Evolutionary conservation across 129 eudicot species (phyloP).

Genomic region (Pulicaria dysenterica): DNA sequence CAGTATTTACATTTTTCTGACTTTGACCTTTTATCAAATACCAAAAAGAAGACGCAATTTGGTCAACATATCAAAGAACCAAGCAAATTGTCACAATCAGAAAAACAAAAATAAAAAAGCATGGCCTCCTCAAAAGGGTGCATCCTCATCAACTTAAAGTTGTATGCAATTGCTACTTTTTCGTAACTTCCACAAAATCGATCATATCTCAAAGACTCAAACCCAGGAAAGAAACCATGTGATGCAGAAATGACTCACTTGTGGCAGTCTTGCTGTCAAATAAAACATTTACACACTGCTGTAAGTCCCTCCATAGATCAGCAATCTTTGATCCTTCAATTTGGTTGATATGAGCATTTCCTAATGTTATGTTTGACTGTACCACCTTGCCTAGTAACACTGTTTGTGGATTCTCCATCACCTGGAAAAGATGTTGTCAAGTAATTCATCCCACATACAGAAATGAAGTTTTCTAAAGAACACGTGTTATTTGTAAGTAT

Average conservation of each 20-base stretch:
- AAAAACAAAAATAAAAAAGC: no score
- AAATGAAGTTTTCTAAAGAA: no score
- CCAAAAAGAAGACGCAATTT: conserved; percentile 13
- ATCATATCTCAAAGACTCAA: no score
- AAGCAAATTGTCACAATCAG: neutral
- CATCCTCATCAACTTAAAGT: neutral
- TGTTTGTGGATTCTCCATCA: conserved; percentile 88
- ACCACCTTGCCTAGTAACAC: conserved; percentile 64
- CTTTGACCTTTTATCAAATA: conserved; percentile 48
- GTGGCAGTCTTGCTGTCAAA: conserved; percentile 76
- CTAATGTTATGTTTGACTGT: conserved; percentile 57
- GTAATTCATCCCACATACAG: neutral
- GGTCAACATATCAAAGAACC: conserved; percentile 13
- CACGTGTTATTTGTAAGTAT: neutral
- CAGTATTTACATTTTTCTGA: conserved; percentile 54
- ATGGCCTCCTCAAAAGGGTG: neutral
- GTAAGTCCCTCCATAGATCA: conserved; percentile 79
- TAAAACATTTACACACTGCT: conserved; percentile 72
- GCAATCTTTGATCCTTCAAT: conserved; percentile 57
- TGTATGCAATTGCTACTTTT: neutral
- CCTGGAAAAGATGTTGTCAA: conserved; percentile 43
- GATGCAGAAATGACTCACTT: conserved; percentile 46
- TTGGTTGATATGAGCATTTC: conserved; percentile 55
- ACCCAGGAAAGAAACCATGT: no score
- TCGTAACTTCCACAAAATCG: no score